These are phyloP conservation scores for Talaromyces pinophilus DNA, from an alignment of 2,329 filamentous ascomycete genomes.

Conservation along the genomic window DNA sequence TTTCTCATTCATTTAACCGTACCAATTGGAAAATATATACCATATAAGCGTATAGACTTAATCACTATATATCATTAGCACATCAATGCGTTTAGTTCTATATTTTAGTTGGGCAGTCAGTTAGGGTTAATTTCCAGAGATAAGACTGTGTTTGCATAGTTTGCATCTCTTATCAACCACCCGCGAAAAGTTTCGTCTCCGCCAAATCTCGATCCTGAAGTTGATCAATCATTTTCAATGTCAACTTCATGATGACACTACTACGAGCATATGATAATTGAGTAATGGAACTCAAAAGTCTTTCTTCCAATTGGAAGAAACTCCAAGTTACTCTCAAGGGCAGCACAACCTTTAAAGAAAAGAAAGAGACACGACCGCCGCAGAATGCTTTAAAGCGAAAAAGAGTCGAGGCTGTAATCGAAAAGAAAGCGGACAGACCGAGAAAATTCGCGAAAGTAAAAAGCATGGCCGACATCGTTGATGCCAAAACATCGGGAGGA, in stretches of 20 bases:
- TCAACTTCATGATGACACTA: constrained; percentile 8
- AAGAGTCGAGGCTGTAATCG: constrained; percentile 28
- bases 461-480: constrained; percentile 35
- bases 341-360: constrained; percentile 33
- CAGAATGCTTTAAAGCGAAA: constrained; percentile 40
- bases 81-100: background rate
- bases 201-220: background rate
- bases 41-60: background rate
- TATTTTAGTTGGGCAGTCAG: background rate
- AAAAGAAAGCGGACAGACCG: constrained; percentile 29
- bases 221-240: background rate
- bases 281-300: constrained; percentile 45
- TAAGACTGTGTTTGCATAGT: constrained; percentile 18
- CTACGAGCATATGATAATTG: background rate
- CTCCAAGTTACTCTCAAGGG: constrained; percentile 49
- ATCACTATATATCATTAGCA: background rate
- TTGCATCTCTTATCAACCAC: constrained; percentile 22
- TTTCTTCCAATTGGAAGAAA: constrained; percentile 56
- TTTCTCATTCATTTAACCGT: background rate
- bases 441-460: constrained; percentile 31
- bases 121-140: background rate
- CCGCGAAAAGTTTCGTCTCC: constrained; percentile 18
- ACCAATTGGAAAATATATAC: background rate
- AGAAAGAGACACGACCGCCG: constrained; percentile 29
- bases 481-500: background rate